phyloP scores from a whole-genome alignment of 2,329 filamentous ascomycete genomes.

The Tolypocladium tundrense region DNA sequence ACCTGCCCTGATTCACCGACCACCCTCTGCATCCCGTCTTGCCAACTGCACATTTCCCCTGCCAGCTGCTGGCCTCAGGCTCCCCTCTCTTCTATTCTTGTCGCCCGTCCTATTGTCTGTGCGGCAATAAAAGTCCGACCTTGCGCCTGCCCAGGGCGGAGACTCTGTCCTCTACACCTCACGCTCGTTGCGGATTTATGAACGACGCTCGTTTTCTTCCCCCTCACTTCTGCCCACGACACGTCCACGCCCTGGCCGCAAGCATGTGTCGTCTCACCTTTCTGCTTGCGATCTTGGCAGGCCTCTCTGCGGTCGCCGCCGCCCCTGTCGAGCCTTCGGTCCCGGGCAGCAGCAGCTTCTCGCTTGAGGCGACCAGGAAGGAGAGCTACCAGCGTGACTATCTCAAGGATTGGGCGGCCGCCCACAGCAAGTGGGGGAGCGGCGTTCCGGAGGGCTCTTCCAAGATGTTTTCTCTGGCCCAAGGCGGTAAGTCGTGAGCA shows the following conservation, averaged over 20 bases:
- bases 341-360: constrained; percentile 12
- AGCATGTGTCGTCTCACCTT: neutral
- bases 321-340: neutral
- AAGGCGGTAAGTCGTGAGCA: constrained; percentile 13
- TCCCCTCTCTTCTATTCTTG: neutral
- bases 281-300: neutral
- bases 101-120: neutral
- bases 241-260: neutral
- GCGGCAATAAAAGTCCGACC: neutral
- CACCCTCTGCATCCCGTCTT: neutral
- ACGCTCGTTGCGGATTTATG: neutral
- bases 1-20: neutral
- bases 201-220: neutral
- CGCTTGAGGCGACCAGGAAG: constrained; percentile 14
- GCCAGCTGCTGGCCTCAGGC: neutral
- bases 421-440: constrained; percentile 23
- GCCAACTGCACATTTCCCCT: neutral
- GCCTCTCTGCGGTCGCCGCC: neutral
- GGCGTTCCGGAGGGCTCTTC: constrained; percentile 9
- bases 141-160: neutral
- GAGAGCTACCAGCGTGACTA: constrained; percentile 17
- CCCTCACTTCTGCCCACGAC: neutral
- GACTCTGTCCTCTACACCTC: neutral
- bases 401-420: constrained; percentile 21
- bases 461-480: constrained; percentile 15